Evolutionary conservation across 2,329 filamentous ascomycete genomes (phyloP).

Genomic region (Magnaporthales sp.): DNA sequence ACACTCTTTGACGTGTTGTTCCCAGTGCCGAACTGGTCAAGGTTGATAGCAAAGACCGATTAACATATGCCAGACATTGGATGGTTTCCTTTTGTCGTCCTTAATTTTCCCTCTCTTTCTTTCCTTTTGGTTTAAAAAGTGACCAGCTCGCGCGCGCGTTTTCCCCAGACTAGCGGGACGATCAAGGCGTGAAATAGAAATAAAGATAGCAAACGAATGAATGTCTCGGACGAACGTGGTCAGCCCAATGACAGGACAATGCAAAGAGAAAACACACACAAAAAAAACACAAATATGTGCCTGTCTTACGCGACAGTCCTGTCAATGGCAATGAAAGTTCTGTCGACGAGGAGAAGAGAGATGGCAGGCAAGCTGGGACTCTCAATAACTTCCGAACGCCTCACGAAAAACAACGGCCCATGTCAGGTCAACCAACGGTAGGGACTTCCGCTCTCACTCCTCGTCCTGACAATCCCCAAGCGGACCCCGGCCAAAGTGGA

Average conservation of each 20-base stretch:
- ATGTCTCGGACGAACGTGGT: neutral
- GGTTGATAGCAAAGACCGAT: neutral
- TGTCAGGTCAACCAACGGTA: neutral
- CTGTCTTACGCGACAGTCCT: neutral
- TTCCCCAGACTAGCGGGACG: neutral
- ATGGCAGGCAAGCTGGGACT: neutral
- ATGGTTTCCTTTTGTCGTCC: neutral
- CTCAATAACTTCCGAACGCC: neutral
- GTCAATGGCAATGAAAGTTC: neutral
- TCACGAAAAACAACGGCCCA: neutral
- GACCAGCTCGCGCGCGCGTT: neutral
- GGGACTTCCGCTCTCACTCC: neutral
- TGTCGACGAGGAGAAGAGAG: neutral
- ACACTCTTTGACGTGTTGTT: neutral
- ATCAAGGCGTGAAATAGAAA: neutral
- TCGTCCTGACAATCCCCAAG: neutral
- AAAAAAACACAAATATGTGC: neutral
- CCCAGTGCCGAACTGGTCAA: neutral
- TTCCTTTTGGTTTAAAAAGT: neutral
- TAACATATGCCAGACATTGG: neutral
- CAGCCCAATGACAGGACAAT: neutral
- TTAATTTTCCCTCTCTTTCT: neutral
- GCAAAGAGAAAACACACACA: neutral
- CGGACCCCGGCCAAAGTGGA: neutral
- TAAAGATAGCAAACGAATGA: neutral